Evolutionary conservation across 169 alveolate genomes (phyloP).

Genomic region (Cyclospora cayetanensis): DNA sequence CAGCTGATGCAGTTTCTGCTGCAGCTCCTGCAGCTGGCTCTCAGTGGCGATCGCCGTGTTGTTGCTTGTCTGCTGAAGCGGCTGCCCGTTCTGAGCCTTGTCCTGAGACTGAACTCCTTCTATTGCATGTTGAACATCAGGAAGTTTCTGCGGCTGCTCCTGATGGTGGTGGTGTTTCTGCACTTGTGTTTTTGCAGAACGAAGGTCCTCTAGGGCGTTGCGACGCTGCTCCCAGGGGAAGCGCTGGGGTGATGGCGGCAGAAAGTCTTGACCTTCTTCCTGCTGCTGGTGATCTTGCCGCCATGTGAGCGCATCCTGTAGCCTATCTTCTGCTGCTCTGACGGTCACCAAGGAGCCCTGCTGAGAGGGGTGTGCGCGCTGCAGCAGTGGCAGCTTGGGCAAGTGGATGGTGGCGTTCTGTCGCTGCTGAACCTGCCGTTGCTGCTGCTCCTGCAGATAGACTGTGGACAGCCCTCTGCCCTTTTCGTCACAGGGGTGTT

Average conservation of each 20-base stretch:
- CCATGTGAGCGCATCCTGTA: no score
- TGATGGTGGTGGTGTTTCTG: not conserved
- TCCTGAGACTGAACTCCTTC: not conserved
- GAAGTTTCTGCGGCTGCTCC: constrained; percentile 3
- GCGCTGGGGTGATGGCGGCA: not conserved
- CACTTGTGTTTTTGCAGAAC: not conserved
- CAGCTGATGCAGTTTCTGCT: constrained; percentile 52
- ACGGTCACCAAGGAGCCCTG: not conserved
- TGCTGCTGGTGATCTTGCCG: not conserved
- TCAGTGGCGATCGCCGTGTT: not conserved
- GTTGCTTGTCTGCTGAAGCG: constrained; percentile 10
- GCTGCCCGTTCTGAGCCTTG: not conserved
- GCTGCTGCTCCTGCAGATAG: not conserved
- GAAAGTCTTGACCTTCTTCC: not conserved
- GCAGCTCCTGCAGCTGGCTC: constrained; percentile 12
- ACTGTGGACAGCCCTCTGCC: no score
- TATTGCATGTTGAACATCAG: not conserved
- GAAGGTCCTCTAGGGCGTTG: not conserved
- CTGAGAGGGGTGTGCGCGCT: not conserved
- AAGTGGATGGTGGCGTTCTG: not conserved
- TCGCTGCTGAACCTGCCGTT: constrained; percentile 23
- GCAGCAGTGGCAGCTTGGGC: not conserved
- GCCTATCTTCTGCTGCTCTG: not conserved
- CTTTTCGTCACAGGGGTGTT: not conserved
- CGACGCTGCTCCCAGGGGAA: not conserved